phyloP scores from a whole-genome alignment of 805 yeast genomes.

The Lipomyces mesembrius region DNA sequence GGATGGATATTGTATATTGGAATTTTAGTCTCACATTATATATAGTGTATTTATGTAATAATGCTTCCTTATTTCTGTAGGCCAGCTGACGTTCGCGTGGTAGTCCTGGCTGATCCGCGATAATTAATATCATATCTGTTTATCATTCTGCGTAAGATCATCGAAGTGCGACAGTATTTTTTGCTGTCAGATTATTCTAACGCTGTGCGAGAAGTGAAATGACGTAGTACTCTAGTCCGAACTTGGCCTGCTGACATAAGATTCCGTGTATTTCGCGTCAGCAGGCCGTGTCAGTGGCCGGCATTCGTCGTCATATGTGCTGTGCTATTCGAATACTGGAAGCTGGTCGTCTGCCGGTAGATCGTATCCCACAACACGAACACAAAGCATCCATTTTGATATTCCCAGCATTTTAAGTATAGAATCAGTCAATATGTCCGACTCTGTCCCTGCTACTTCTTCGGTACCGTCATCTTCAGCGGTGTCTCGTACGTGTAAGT shows the following conservation, averaged over 20 bases:
- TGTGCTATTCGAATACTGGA: neutral
- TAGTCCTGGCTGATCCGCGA: neutral
- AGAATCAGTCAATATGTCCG: slow-evolving; percentile 3
- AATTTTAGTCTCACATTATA: neutral
- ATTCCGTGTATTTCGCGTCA: neutral
- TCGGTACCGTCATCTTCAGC: neutral
- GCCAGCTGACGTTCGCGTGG: neutral
- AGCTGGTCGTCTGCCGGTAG: slow-evolving; percentile 1
- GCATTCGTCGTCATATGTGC: neutral
- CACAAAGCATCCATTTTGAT: neutral
- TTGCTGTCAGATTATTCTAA: neutral
- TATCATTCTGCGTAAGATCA: neutral
- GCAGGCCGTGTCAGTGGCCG: neutral
- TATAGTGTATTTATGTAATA: neutral
- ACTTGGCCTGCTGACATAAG: neutral
- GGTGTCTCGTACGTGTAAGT: slow-evolving; percentile 4
- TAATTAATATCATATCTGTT: neutral
- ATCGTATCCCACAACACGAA: neutral
- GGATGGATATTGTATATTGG: slow-evolving; percentile 4
- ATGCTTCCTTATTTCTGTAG: neutral
- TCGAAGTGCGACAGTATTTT: neutral
- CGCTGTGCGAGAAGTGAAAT: too few species aligned
- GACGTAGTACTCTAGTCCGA: too few species aligned
- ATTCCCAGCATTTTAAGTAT: neutral
- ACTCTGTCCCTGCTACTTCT: neutral